Percentiles rank a stretch among this genome's conserved stretches.
These are phyloP conservation scores for Dictyostelium capitatum DNA, from an alignment of 78 protist genomes.

Conservation along the genomic window DNA sequence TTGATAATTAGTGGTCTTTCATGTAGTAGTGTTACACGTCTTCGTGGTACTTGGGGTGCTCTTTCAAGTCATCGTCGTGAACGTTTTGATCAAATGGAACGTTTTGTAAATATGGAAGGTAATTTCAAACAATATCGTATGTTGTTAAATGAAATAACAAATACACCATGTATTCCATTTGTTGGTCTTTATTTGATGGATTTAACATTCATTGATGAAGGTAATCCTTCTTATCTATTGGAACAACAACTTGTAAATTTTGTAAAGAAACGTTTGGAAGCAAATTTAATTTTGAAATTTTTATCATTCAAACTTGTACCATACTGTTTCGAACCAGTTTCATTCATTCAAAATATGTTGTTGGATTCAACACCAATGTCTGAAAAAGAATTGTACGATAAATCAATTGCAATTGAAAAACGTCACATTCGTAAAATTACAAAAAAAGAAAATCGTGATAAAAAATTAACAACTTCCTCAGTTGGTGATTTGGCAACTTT, in stretches of 20 bases:
- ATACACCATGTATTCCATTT: slow-evolving; percentile 64
- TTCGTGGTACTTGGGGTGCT: slow-evolving; percentile 72
- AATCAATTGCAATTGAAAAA: slow-evolving; percentile 60
- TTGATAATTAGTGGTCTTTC: slow-evolving; percentile 54
- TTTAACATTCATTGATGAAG: slow-evolving; percentile 83
- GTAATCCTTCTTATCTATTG: slow-evolving; percentile 52
- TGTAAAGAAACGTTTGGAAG: slow-evolving; percentile 78
- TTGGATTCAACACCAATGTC: slow-evolving; percentile 23
- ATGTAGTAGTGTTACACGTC: slow-evolving; percentile 47
- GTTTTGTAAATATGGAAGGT: slow-evolving; percentile 77
- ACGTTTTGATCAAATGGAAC: slow-evolving; percentile 49
- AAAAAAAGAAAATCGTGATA: slow-evolving; percentile 44
- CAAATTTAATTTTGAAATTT: slow-evolving; percentile 32
- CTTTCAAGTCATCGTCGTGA: slow-evolving; percentile 52
- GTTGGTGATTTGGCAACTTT: slow-evolving; percentile 34
- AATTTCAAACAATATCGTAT: slow-evolving; percentile 65
- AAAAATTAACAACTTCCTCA: slow-evolving; percentile 25
- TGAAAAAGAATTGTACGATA: slow-evolving; percentile 55
- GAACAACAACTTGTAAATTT: slow-evolving; percentile 43
- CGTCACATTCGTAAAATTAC: slow-evolving; percentile 62
- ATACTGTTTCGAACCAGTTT: slow-evolving; percentile 67
- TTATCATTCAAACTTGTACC: slow-evolving; percentile 12
- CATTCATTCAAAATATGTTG: slow-evolving; percentile 63
- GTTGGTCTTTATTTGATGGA: slow-evolving; percentile 80
- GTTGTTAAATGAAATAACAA: slow-evolving; percentile 4